A percentile compares a stretch with the other conserved stretches of the same genome.
Conservation (phyloP, 2,329 filamentous ascomycete genomes). For the Pezicula rhizophila region DNA sequence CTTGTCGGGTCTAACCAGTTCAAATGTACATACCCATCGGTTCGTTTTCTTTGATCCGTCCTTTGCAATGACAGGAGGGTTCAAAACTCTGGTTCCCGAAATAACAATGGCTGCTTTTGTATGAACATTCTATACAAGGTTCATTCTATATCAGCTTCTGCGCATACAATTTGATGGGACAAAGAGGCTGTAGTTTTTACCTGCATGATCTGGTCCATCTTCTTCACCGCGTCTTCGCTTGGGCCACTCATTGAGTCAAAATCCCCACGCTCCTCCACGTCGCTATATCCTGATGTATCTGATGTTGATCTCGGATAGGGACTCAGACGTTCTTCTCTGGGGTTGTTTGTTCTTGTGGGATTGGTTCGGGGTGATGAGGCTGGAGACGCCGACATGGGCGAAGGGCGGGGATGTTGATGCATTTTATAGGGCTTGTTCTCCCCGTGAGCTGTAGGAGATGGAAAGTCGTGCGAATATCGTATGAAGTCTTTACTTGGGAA, state of each 20-base stretch:
- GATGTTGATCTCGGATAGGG: constrained; percentile 32
- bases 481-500: neutral
- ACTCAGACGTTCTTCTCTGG: constrained; percentile 57
- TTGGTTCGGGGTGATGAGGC: constrained; percentile 68
- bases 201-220: constrained; percentile 91
- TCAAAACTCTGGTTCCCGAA: constrained; percentile 70
- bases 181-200: constrained; percentile 37
- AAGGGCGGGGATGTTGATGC: constrained; percentile 83
- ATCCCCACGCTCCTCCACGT: constrained; percentile 40
- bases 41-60: constrained; percentile 62
- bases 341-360: constrained; percentile 66
- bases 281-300: constrained; percentile 44
- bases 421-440: constrained; percentile 42
- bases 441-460: constrained; percentile 9
- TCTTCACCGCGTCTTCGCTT: constrained; percentile 63
- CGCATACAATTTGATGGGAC: neutral
- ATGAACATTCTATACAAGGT: constrained; percentile 60
- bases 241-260: constrained; percentile 37
- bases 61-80: constrained; percentile 48
- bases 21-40: constrained; percentile 66
- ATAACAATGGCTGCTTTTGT: constrained; percentile 82
- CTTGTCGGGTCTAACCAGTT: neutral
- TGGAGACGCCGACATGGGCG: constrained; percentile 67
- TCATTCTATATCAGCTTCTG: constrained; percentile 15
- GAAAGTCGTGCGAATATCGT: constrained; percentile 15